Base-by-base conservation (phyloP, 169 alveolate genomes). In the Eimeria praecox region DNA sequence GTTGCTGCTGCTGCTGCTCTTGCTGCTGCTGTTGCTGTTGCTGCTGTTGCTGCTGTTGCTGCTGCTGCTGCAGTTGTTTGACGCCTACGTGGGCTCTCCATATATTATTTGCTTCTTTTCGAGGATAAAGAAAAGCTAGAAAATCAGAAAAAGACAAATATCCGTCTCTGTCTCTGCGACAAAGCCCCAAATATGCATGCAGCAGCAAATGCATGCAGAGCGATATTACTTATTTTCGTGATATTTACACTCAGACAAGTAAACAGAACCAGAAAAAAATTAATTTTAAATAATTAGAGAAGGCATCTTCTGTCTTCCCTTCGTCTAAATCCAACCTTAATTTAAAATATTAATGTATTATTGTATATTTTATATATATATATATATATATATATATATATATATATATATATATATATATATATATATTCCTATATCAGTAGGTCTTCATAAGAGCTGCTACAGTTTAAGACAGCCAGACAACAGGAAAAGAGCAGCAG, bases 41-140 rank as follows among this genome's bases (percentile, higher is more conserved):
- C 52, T 35, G 56, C 87, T 77, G 52, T 33, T 35, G 46, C 30
- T 82, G 90, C 90, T 82, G 90, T 73, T 82, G 90, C 90, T 82
- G 90, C 90, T 52, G 73, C 64, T 46, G 90, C 66, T 56, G 66
- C 66, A 14, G 66, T 27, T 56, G 66, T 27, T 77, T 30, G 16
- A 35, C 6, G 33, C 87, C 87, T 9, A 77, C 33, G 33, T n/a
- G n/a, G 22, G n/a, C 8, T 8, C 62, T 18, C 87, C 87, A 77
- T 22, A 77, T 38, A 18, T 22, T 35, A 20, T 42, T 77, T 10
- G 33, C 59, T 14, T 42, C 35, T 44, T 27, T 35, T 1, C 87
- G 87, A 10, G 87, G 87, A 30, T 77, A 77, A 12, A 77, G 56
- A 14, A 77, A 59, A 77, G 14, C 6, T 3, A 77, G 87, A 42